Conservation (phyloP, 768 basidiomycete genomes). For the Candolleomyces aberdarensis region DNA sequence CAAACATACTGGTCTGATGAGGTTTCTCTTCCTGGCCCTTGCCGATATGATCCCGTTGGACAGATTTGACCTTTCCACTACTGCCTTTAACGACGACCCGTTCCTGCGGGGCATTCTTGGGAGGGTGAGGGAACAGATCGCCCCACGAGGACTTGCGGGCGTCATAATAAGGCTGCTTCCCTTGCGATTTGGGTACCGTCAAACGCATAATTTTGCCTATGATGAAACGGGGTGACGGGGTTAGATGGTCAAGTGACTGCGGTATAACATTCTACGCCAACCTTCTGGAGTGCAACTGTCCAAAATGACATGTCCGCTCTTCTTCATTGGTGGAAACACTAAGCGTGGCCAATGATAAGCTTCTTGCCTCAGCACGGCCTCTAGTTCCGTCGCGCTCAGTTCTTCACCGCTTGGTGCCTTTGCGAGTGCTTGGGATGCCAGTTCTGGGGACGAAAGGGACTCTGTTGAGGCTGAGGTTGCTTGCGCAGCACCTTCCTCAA, state of each 20-base stretch:
- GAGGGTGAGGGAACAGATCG: slow-evolving; percentile 88
- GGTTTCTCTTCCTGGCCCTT: slow-evolving; percentile 32
- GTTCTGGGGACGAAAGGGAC: background rate
- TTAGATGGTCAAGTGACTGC: slow-evolving; percentile 1
- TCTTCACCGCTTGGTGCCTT: slow-evolving; percentile 6
- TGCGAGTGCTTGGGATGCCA: background rate
- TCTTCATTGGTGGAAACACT: slow-evolving; percentile 89
- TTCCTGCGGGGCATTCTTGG: slow-evolving; percentile 74
- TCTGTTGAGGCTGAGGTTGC: background rate
- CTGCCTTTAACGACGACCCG: slow-evolving; percentile 39
- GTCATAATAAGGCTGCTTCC: slow-evolving; percentile 94
- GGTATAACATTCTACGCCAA: slow-evolving; percentile 25
- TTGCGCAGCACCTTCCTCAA: slow-evolving; percentile 25
- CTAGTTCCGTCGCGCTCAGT: slow-evolving; percentile 22
- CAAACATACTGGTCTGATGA: slow-evolving; percentile 3
- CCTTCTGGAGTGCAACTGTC: slow-evolving; percentile 87
- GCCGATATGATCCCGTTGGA: slow-evolving; percentile 49
- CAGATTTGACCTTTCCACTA: slow-evolving; percentile 22
- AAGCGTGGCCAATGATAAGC: slow-evolving; percentile 89
- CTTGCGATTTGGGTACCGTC: slow-evolving; percentile 90
- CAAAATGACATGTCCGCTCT: slow-evolving; percentile 86
- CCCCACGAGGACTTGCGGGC: slow-evolving; percentile 94
- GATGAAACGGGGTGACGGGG: background rate
- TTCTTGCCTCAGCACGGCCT: slow-evolving; percentile 61
- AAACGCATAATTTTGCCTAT: slow-evolving; percentile 90